Conservation (phyloP, 2,329 filamentous ascomycete genomes). For the Fusarium sp. region DNA sequence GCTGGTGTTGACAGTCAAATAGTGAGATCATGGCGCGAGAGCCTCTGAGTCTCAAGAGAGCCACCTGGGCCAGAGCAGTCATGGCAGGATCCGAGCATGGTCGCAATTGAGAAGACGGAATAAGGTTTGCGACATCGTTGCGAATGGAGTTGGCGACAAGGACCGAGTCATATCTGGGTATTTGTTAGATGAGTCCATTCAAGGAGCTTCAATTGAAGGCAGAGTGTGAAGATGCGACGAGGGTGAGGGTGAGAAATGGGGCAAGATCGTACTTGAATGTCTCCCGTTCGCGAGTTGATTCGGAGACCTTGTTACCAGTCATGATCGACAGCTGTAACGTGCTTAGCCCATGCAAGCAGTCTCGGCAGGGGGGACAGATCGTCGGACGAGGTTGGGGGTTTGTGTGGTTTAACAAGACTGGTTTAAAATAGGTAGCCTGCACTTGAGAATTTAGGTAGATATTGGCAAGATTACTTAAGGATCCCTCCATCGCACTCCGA, state of each 20-base stretch:
- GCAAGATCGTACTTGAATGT: constrained; percentile 45
- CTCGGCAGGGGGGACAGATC: neutral
- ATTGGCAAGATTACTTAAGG: constrained; percentile 17
- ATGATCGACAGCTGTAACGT: constrained; percentile 6
- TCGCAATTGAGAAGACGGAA: constrained; percentile 38
- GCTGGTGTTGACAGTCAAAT: constrained; percentile 58
- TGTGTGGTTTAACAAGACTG: neutral
- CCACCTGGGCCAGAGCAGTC: constrained; percentile 61
- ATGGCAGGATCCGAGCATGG: constrained; percentile 52
- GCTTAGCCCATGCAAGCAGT: neutral
- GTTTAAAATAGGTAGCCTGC: neutral
- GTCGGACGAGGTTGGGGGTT: neutral
- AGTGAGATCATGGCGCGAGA: constrained; percentile 59
- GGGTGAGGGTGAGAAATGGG: neutral
- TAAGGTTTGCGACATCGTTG: constrained; percentile 37
- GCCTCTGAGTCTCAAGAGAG: constrained; percentile 53
- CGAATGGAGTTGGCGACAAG: constrained; percentile 25
- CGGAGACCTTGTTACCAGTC: constrained; percentile 19
- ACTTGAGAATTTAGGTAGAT: neutral
- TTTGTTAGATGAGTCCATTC: constrained; percentile 1
- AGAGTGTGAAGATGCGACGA: neutral
- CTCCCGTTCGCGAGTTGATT: constrained; percentile 45
- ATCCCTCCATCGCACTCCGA: neutral
- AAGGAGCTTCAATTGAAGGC: neutral
- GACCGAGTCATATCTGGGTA: constrained; percentile 25